Base-by-base conservation (phyloP, 2,329 filamentous ascomycete species). In the Bipolaris bicolor region DNA sequence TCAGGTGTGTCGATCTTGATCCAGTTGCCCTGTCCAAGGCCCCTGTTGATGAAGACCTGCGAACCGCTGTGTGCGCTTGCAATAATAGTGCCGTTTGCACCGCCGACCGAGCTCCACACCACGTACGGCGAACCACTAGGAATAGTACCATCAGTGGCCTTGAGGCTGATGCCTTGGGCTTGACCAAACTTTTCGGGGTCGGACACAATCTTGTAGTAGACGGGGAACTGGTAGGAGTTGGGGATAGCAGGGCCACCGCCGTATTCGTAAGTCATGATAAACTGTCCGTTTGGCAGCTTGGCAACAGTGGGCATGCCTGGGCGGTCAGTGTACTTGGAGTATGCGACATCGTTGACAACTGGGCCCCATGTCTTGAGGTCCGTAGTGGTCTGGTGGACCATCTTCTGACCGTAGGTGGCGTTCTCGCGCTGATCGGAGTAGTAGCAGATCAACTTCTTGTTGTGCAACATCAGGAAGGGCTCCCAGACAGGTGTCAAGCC, bases 401-500 rank as follows among this genome's bases (percentile, higher is more conserved):
- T 80, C 69, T 90, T 89, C 74, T 91, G 88, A 16, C 88, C 88
- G 67, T 90, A 80, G 1, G 78, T 78, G 1, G 70, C 58, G 61
- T 86, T 81, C 60, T 87, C 87, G 34, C 88, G 83, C 70, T 91
- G 89, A 72, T 91, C 89, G 1, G 88, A 87, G 77, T 90, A 91
- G 79, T 89, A 91, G 65, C 83, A 79, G 34, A 90, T 82, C 16
- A 91, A 76, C 49, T 84, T 79, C 51, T 84, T 80, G 54, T 88
- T 76, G 70, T 87, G 82, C 43, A 82, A 78, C 70, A 82, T 81
- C 40, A 91, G 75, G 72, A 88, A 90, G 0, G 89, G 89, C 72
- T 91, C 89, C 89, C 89, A 91, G 18, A 91, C 85, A 0, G 88
- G 87, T 0, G 86, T 88, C 36, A 86, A 72, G 1, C 86, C 88